Evolutionary conservation across 2,329 filamentous ascomycete genomes (phyloP).

Genomic region (Pseudogymnoascus sp.): DNA sequence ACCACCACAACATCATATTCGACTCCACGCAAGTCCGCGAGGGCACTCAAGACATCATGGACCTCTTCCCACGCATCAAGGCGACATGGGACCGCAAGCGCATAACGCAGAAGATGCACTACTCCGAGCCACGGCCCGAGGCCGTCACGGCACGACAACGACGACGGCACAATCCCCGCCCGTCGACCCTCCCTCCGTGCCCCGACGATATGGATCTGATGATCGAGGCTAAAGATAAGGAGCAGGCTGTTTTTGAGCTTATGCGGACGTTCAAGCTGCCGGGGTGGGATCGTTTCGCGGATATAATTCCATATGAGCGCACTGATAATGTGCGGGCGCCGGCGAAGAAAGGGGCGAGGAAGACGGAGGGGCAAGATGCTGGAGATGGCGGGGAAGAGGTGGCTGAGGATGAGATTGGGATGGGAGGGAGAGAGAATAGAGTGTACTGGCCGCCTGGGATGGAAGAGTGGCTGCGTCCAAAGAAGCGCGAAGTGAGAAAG

Average conservation of each 20-base stretch:
- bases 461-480: constrained; percentile 82
- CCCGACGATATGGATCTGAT: constrained; percentile 84
- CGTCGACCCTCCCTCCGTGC: constrained; percentile 75
- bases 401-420: constrained; percentile 61
- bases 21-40: constrained; percentile 66
- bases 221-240: constrained; percentile 98
- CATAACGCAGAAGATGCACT: constrained; percentile 95
- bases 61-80: constrained; percentile 67
- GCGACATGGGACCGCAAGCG: constrained; percentile 77
- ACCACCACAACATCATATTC: constrained; percentile 94
- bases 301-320: constrained; percentile 70
- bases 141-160: constrained; percentile 72
- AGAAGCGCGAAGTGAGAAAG: constrained; percentile 60
- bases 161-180: constrained; percentile 77
- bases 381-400: constrained; percentile 30
- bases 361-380: constrained; percentile 32
- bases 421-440: constrained; percentile 74
- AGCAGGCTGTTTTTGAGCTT: constrained; percentile 89
- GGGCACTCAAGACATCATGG: constrained; percentile 74
- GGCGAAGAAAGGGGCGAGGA: constrained; percentile 40
- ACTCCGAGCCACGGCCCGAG: constrained; percentile 71
- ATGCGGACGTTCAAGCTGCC: constrained; percentile 84
- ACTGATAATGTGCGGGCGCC: constrained; percentile 62
- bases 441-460: constrained; percentile 89
- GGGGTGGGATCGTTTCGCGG: constrained; percentile 66